Evolutionary conservation across 2,329 filamentous ascomycete genomes (phyloP), one percentile per base, ranked within the genome.

Genomic region (Neonectria sp.): DNA sequence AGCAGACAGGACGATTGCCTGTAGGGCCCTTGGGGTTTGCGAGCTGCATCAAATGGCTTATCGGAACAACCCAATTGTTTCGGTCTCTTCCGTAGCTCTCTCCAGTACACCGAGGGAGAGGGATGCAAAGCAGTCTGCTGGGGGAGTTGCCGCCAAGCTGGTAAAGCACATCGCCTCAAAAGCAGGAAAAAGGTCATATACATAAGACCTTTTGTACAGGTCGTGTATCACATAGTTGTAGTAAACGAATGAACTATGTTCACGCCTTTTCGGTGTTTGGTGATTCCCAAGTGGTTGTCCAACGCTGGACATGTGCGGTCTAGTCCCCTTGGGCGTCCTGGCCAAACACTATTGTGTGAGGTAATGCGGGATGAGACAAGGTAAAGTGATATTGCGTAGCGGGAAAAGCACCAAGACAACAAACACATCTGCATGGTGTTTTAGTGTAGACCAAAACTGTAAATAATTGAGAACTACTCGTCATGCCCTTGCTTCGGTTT

Each of bases 211-310:
- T 13, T 45, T 17, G 25, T 33, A 17, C 15, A 27, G 17, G 46
- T 31, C 53, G 21, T 27, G 35, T 45, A 27, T 60, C 24, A 46
- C 51, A 55, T 64, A 60, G 40, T 65, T 65, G 56, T 35, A 65
- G 63, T 53, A 65, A 35, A 65, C 63, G 63, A 61, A 9, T 9
- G 53, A 60, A 60, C 56, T 57, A 37, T 65, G 52, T 56, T 45
- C 35, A 61, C 63, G 55, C 51, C n/a, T 51, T 35, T 57, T 60
- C 27, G 17, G 46, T 52, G n/a, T n/a, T 17, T 53, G 24, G 35
- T 6, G 17, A 24, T 46, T 24, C 17, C 17, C 1, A 31, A 17
- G 21, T 31, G 3, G 13, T 15, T 40, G 37, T n/a, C 35, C 6
- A 17, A 40, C n/a, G 6, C 3, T 8, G 6, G 1, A 4, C 6